Evolutionary conservation across 805 yeast genomes (phyloP).

Genomic region (Candida nonsorbophila): DNA sequence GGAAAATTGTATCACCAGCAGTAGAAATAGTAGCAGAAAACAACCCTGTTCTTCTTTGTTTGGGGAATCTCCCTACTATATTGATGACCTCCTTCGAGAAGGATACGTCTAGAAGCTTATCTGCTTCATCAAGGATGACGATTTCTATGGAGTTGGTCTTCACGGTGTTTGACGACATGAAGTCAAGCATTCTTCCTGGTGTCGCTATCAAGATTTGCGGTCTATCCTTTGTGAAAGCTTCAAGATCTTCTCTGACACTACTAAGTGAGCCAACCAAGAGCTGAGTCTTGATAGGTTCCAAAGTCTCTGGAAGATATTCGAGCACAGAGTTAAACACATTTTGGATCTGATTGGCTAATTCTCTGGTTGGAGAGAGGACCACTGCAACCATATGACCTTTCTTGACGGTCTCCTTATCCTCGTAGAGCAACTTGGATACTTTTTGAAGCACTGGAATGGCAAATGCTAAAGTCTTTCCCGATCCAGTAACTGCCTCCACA

Average conservation of each 20-base stretch:
- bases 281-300: slow-evolving; percentile 46
- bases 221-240: slow-evolving; percentile 42
- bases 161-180: slow-evolving; percentile 55
- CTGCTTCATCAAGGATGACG: slow-evolving; percentile 89
- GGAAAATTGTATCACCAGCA: slow-evolving; percentile 73
- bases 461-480: slow-evolving; percentile 96
- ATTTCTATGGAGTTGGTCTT: slow-evolving; percentile 63
- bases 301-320: slow-evolving; percentile 49
- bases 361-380: slow-evolving; percentile 71
- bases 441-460: slow-evolving; percentile 77
- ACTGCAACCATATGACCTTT: slow-evolving; percentile 70
- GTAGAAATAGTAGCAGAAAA: slow-evolving; percentile 90
- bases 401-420: slow-evolving; percentile 27
- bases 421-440: slow-evolving; percentile 32
- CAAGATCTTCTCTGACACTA: slow-evolving; percentile 67
- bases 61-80: slow-evolving; percentile 69
- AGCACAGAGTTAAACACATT: slow-evolving; percentile 59
- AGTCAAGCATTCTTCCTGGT: slow-evolving; percentile 83
- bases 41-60: slow-evolving; percentile 88
- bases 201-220: slow-evolving; percentile 87
- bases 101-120: slow-evolving; percentile 73
- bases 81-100: slow-evolving; percentile 64
- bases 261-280: slow-evolving; percentile 59
- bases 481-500: slow-evolving; percentile 96
- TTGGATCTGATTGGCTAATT: slow-evolving; percentile 65